phyloP scores from a whole-genome alignment of 1,139 yeast genomes.

The Taiozyma onychis region DNA sequence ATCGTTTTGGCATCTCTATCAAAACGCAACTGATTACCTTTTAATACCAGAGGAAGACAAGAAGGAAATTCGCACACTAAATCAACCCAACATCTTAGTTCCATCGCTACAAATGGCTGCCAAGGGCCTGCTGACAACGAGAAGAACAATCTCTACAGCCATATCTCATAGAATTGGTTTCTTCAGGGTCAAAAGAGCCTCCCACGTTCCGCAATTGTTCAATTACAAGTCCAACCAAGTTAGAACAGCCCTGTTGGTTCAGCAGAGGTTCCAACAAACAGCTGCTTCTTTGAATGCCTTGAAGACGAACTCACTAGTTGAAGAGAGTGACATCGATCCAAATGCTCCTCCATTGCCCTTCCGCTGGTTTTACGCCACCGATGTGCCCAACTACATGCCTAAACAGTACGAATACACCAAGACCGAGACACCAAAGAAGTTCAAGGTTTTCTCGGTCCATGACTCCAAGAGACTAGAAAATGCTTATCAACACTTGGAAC shows the following conservation, averaged over 20 bases:
- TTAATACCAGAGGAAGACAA: background rate
- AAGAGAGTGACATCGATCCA: background rate
- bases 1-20: background rate
- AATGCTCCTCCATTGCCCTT: conserved; percentile 9
- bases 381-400: conserved; percentile 67
- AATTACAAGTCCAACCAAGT: background rate
- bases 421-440: conserved; percentile 48
- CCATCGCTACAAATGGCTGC: background rate
- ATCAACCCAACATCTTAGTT: background rate
- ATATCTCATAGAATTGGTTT: background rate
- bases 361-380: conserved; percentile 80
- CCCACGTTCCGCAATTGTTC: background rate
- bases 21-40: background rate
- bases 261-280: background rate
- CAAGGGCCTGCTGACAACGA: background rate
- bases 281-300: background rate
- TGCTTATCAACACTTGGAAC: conserved; percentile 29
- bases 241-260: background rate
- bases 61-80: background rate
- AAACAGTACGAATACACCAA: conserved; percentile 45
- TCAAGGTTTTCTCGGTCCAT: conserved; percentile 57
- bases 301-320: background rate
- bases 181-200: no score
- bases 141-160: background rate
- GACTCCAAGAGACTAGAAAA: conserved; percentile 62